Conservation (phyloP, 352 stramenopile species). For the Pythium brassicae region DNA sequence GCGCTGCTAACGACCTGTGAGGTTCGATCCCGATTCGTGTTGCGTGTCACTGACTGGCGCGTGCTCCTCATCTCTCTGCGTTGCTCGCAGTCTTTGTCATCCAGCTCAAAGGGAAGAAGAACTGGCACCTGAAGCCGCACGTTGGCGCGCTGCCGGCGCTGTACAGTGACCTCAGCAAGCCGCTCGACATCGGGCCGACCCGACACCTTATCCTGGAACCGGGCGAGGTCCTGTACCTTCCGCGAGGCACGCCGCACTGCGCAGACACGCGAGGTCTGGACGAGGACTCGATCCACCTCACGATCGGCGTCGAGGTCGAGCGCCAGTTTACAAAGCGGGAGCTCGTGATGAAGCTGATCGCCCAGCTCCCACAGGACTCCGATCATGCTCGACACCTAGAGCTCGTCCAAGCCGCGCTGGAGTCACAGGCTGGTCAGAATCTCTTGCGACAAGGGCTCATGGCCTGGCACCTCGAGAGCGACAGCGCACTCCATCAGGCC, state of each 20-base stretch:
- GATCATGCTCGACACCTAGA: not conserved
- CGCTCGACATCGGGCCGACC: not conserved
- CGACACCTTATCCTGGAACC: constrained; percentile 12
- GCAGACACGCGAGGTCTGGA: constrained; percentile 20
- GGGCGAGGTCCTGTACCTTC: constrained; percentile 27
- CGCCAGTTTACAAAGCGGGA: constrained; percentile 11
- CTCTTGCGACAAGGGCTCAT: constrained; percentile 18
- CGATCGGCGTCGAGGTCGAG: constrained; percentile 32
- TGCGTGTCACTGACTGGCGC: not conserved
- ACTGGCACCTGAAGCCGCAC: constrained; percentile 19
- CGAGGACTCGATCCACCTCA: constrained; percentile 29
- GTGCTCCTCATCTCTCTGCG: too few species aligned
- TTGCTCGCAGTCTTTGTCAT: constrained; percentile 23
- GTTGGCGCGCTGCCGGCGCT: constrained; percentile 14
- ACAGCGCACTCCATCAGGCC: not conserved
- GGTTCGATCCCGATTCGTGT: not conserved
- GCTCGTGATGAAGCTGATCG: constrained; percentile 8
- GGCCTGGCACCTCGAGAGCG: constrained; percentile 21
- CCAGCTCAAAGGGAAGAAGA: constrained; percentile 27
- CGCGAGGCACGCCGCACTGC: constrained; percentile 27
- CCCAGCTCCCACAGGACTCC: not conserved
- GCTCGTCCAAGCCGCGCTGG: not conserved
- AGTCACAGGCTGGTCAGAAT: not conserved
- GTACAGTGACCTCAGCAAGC: constrained; percentile 14
- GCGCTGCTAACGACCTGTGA: not conserved